Percentiles rank a stretch among this genome's conserved stretches.
phyloP scores from a whole-genome alignment of 1,284 basidiomycete species.

The Pterulicium gracile region DNA sequence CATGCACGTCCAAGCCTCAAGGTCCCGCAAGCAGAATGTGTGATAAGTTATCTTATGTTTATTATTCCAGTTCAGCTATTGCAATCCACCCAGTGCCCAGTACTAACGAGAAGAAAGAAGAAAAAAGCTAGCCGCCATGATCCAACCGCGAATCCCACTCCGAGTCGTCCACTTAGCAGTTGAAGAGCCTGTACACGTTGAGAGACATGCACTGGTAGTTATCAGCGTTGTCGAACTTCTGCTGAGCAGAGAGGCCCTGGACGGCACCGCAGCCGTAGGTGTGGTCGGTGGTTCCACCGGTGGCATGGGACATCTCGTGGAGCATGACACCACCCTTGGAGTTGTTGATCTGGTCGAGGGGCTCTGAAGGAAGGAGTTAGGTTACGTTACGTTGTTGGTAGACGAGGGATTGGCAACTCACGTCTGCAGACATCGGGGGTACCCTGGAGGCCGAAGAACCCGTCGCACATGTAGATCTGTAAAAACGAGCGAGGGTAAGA shows the following conservation, averaged over 20 bases:
- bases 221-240: constrained; percentile 1
- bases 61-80: no score
- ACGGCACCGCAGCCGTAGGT: neutral
- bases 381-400: neutral
- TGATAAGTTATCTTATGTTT: no score
- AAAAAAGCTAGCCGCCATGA: no score
- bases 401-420: neutral
- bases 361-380: neutral
- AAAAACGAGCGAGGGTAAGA: neutral
- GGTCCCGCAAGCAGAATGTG: no score
- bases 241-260: neutral
- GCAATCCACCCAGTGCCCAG: no score
- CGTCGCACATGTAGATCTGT: constrained; percentile 1
- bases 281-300: neutral
- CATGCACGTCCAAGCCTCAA: no score
- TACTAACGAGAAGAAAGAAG: no score
- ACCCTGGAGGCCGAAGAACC: neutral
- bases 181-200: neutral
- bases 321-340: constrained; percentile 1
- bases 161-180: no score
- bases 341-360: neutral
- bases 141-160: no score
- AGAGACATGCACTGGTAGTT: constrained; percentile 1
- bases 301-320: constrained; percentile 2
- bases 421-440: neutral